Conservation (phyloP, 305 asterid species). For the Coffea humblotiana region DNA sequence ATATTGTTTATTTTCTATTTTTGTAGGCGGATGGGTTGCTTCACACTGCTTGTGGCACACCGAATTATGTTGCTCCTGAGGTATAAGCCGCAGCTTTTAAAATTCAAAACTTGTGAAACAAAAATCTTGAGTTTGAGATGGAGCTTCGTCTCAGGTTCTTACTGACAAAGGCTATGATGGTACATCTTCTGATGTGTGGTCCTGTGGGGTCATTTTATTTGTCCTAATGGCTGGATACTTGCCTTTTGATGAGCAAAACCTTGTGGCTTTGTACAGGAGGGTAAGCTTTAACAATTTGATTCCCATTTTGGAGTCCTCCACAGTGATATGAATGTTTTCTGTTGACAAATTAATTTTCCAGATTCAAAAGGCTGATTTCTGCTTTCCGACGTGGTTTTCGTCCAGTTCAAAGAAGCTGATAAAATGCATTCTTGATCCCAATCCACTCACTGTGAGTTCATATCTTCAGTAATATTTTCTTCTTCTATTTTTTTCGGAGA, state of each 20-base stretch:
- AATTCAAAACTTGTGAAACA: constrained; percentile 18
- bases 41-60: constrained; percentile 92
- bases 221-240: constrained; percentile 82
- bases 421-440: constrained; percentile 67
- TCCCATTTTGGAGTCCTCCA: constrained; percentile 7
- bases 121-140: constrained; percentile 26
- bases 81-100: constrained; percentile 33
- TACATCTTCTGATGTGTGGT: constrained; percentile 79
- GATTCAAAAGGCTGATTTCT: constrained; percentile 58
- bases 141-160: constrained; percentile 49
- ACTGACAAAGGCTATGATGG: constrained; percentile 79
- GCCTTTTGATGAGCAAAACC: constrained; percentile 74
- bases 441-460: constrained; percentile 64
- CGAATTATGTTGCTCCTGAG: constrained; percentile 92
- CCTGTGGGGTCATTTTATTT: constrained; percentile 85
- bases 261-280: constrained; percentile 51
- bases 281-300: constrained; percentile 37
- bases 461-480: not conserved
- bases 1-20: not conserved
- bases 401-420: constrained; percentile 61
- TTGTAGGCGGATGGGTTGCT: constrained; percentile 75
- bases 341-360: constrained; percentile 31
- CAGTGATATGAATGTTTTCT: constrained; percentile 21
- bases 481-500: not conserved
- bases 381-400: constrained; percentile 73